Conservation (phyloP, 768 basidiomycete genomes). For the Suillus sp. region DNA sequence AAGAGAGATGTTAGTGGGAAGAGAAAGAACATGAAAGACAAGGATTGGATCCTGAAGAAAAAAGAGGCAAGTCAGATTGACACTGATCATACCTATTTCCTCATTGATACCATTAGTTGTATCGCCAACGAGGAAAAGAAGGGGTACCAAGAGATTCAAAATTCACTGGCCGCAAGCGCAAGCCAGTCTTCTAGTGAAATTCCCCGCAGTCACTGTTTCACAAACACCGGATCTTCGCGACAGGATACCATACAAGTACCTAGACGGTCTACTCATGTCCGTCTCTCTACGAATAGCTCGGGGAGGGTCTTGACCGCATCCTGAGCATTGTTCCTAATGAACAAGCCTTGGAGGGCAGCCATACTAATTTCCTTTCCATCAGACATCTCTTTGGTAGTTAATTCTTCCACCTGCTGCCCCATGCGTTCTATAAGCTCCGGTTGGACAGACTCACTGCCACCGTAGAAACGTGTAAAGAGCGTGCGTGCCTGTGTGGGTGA, state of each 20-base stretch:
- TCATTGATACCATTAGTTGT: conserved; percentile 50
- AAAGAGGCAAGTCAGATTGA: conserved; percentile 69
- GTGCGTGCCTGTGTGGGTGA: conserved; percentile 74
- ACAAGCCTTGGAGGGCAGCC: conserved; percentile 94
- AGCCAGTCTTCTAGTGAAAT: conserved; percentile 62
- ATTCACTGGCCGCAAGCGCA: conserved; percentile 91
- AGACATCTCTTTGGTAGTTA: conserved; percentile 55
- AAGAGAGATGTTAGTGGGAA: conserved; percentile 62
- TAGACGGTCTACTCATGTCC: conserved; percentile 28
- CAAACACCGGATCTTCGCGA: background rate
- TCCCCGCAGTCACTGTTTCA: conserved; percentile 16
- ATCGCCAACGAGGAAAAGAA: conserved; percentile 83
- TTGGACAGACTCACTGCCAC: conserved; percentile 41
- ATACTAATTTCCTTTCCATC: conserved; percentile 76
- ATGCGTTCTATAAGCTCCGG: conserved; percentile 45
- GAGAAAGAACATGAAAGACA: conserved; percentile 71
- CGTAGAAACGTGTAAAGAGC: conserved; percentile 87
- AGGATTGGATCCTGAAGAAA: conserved; percentile 95
- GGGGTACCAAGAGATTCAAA: conserved; percentile 84
- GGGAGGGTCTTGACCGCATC: conserved; percentile 56
- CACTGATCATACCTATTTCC: background rate
- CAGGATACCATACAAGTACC: conserved; percentile 14
- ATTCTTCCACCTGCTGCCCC: conserved; percentile 52
- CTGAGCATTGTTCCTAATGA: conserved; percentile 72
- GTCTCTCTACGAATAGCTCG: conserved; percentile 40